These are phyloP conservation scores for Juncus inflexus DNA, from an alignment of 176 grass and related monocot species.

Conservation along the genomic window DNA sequence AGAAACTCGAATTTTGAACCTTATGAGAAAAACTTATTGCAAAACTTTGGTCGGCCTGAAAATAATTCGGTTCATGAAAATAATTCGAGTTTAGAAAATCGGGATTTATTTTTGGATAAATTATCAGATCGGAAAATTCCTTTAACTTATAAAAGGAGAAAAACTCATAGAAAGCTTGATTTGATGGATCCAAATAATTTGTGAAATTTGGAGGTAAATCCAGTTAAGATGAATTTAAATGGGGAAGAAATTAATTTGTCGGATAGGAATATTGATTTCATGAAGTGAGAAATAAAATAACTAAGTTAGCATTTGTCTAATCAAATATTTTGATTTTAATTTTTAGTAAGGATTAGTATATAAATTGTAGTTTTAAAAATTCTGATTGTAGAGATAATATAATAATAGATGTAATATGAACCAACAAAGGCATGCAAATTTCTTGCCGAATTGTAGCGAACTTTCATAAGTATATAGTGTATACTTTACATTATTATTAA, in stretches of 20 bases:
- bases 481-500: constrained; percentile 8
- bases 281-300: neutral
- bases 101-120: constrained; percentile 4
- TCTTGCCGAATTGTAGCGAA: constrained; percentile 22
- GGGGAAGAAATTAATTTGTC: neutral
- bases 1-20: neutral
- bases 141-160: constrained; percentile 72
- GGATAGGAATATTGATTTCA: constrained; percentile 21
- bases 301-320: constrained; percentile 21
- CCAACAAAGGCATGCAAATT: constrained; percentile 11
- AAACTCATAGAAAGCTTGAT: constrained; percentile 45
- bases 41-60: constrained; percentile 36
- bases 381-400: constrained; percentile 32
- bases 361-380: constrained; percentile 18
- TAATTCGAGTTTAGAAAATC: constrained; percentile 32
- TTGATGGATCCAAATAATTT: constrained; percentile 28
- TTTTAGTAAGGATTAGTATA: constrained; percentile 16
- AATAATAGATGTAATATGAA: constrained; percentile 21
- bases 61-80: constrained; percentile 23
- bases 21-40: constrained; percentile 48
- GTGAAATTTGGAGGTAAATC: constrained; percentile 36
- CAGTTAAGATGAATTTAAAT: constrained; percentile 20
- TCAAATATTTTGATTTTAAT: constrained; percentile 12
- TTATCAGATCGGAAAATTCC: constrained; percentile 38
- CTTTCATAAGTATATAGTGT: constrained; percentile 19